A percentile compares a stretch with the other conserved stretches of the same genome.
These are phyloP conservation scores for Aurantiochytrium sp. DNA, from an alignment of 108 stramenopile species.

Conservation along the genomic window DNA sequence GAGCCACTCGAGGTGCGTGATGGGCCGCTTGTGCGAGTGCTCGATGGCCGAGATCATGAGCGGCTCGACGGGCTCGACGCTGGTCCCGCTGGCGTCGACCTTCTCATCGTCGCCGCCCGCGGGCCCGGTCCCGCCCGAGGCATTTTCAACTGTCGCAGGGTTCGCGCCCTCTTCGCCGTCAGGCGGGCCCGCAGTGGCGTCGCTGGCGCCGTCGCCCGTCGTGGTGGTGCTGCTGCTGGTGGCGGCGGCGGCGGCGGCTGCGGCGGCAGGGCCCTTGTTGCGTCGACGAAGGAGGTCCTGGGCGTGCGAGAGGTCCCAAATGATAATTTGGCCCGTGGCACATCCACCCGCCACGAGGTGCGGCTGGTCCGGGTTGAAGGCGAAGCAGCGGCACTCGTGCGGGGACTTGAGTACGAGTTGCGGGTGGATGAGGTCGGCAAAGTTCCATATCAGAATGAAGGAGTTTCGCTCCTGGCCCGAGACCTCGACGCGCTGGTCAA, in stretches of 20 bases:
- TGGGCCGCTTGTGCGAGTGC: slow-evolving; percentile 47
- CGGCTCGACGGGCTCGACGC: slow-evolving; percentile 35
- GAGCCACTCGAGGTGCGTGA: slow-evolving; percentile 57
- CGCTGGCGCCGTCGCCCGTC: no score
- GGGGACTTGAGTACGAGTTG: slow-evolving; percentile 55
- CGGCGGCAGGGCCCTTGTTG: background rate
- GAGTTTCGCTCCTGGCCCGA: slow-evolving; percentile 32
- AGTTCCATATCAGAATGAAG: slow-evolving; percentile 61
- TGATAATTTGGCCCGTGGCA: slow-evolving; percentile 54
- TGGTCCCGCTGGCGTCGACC: slow-evolving; percentile 5
- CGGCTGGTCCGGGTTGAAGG: slow-evolving; percentile 56
- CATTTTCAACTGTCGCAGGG: background rate
- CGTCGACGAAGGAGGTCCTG: slow-evolving; percentile 30
- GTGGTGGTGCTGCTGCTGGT: no score
- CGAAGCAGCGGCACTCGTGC: slow-evolving; percentile 54
- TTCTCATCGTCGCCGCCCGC: slow-evolving; percentile 27
- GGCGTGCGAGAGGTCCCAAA: slow-evolving; percentile 52
- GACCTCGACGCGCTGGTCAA: slow-evolving; percentile 54
- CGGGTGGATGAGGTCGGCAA: slow-evolving; percentile 58
- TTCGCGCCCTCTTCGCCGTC: background rate
- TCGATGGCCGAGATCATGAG: slow-evolving; percentile 50
- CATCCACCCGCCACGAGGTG: slow-evolving; percentile 51
- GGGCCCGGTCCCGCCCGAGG: background rate
- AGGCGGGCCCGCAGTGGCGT: background rate
- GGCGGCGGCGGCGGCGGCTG: background rate